phyloP scores from a whole-genome alignment of 345 rosid species.

The Draba incana region DNA sequence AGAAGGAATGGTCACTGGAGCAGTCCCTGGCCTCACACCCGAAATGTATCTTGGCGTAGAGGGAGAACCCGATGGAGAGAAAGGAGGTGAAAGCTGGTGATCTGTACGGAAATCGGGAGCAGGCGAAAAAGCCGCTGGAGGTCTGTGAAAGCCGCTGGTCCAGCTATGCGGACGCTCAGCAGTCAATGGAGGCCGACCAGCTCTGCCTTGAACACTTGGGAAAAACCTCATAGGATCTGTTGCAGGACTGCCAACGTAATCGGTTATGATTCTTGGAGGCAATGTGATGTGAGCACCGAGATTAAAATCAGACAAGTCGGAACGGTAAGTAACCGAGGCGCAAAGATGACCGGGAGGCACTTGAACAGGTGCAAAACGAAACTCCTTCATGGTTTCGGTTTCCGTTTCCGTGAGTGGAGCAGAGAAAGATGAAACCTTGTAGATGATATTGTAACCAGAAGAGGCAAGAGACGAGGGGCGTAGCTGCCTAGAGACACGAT shows the following conservation, averaged over 20 bases:
- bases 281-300: slow-evolving; percentile 61
- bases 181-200: slow-evolving; percentile 51
- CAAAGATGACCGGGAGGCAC: slow-evolving; percentile 75
- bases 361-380: slow-evolving; percentile 69
- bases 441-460: slow-evolving; percentile 64
- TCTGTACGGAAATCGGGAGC: slow-evolving; percentile 54
- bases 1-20: slow-evolving; percentile 81
- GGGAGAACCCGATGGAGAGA: slow-evolving; percentile 73
- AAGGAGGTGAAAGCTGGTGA: slow-evolving; percentile 88
- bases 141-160: slow-evolving; percentile 82
- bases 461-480: slow-evolving; percentile 55
- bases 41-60: slow-evolving; percentile 59
- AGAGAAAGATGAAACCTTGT: slow-evolving; percentile 71
- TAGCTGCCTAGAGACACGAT: slow-evolving; percentile 68
- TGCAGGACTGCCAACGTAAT: slow-evolving; percentile 87
- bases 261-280: slow-evolving; percentile 77
- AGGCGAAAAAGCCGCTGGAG: slow-evolving; percentile 50
- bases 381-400: slow-evolving; percentile 61
- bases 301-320: slow-evolving; percentile 69
- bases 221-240: slow-evolving; percentile 79
- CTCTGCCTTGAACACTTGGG: slow-evolving; percentile 62
- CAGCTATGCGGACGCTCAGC: slow-evolving; percentile 85
- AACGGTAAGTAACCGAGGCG: slow-evolving; percentile 65
- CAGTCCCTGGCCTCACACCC: slow-evolving; percentile 43
- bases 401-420: slow-evolving; percentile 54